A percentile compares a stretch with the other conserved stretches of the same genome.
Evolutionary conservation across 2,329 filamentous ascomycete genomes (phyloP).

Genomic region (Epichloe baconii): DNA sequence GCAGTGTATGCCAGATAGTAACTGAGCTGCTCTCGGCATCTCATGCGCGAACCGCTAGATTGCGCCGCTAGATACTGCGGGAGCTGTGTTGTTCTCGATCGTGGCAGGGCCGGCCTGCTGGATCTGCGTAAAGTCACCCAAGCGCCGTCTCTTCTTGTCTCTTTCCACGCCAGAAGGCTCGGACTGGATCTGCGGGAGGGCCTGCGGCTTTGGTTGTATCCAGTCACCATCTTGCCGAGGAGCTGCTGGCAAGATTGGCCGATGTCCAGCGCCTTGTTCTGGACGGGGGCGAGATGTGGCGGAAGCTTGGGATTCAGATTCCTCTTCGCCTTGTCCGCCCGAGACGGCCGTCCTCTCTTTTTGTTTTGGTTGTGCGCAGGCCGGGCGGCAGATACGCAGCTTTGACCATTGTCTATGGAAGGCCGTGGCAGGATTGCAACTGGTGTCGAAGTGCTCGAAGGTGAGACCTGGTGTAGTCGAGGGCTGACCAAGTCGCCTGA

Average conservation of each 20-base stretch:
- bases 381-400: not conserved
- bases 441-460: not conserved
- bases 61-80: constrained; percentile 3
- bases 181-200: not conserved
- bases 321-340: constrained; percentile 26
- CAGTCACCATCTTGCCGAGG: not conserved
- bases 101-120: not conserved
- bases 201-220: not conserved
- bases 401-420: constrained; percentile 4
- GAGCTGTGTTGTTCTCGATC: not conserved
- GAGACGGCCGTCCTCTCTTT: constrained; percentile 33
- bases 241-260: constrained; percentile 8
- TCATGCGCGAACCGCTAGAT: constrained; percentile 4
- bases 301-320: constrained; percentile 20
- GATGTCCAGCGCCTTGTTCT: constrained; percentile 4
- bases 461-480: constrained; percentile 1
- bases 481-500: not conserved
- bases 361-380: constrained; percentile 12
- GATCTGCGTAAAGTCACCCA: not conserved
- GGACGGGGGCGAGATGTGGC: constrained; percentile 21
- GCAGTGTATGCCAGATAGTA: not conserved
- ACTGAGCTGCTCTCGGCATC: not conserved
- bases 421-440: constrained; percentile 15
- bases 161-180: not conserved
- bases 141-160: constrained; percentile 4